Evolutionary conservation across 106 monocot species (phyloP), one percentile per base, ranked within the genome.

Genomic region (Xerophyta viscosa): DNA sequence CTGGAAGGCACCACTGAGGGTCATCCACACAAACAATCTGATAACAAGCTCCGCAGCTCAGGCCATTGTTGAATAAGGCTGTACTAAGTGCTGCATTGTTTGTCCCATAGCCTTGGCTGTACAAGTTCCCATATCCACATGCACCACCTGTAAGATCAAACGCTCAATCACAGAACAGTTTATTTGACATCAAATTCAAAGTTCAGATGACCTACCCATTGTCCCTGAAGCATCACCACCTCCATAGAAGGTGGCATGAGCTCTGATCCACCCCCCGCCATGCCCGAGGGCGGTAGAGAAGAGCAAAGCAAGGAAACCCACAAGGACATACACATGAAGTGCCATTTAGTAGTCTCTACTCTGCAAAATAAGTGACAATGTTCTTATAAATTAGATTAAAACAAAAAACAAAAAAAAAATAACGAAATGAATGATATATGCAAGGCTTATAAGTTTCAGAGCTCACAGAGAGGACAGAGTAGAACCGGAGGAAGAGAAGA

Each of bases 181-280:
- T 3, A 14, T 21, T 14, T 4, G 1, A 44, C 3, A 17, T 9
- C 6, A 44, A 17, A 44, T 3, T 14, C n/a, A 17, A 14, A 44
- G 43, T 4, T 44, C 15, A 44, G 15, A 44, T 4, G 13, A 11
- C 42, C 14, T 66, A 87, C 87, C 82, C 87, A 88, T 82, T 54
- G 88, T 82, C 27, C 82, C 82, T 23, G 88, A 88, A 26, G 88
- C 82, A 72, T 88, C 88, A 57, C 75, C 71, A 3, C 83, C 79
- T 11, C 88, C 88, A 41, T 88, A 88, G 57, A 88, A 88, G 42
- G 88, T 88, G 41, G 88, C 88, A 60, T 72, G 82, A 17, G 82
- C 88, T 56, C 11, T 58, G 20, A 45, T 37, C 88, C 88, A 88
- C 8, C 82, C 71, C 14, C 27, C 47, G 9, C 64, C 61, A 52